Percentiles rank a stretch among this genome's conserved stretches.
These are phyloP conservation scores for Ceratopteris richardii DNA, from an alignment of 75 land plant genomes.

Conservation along the genomic window DNA sequence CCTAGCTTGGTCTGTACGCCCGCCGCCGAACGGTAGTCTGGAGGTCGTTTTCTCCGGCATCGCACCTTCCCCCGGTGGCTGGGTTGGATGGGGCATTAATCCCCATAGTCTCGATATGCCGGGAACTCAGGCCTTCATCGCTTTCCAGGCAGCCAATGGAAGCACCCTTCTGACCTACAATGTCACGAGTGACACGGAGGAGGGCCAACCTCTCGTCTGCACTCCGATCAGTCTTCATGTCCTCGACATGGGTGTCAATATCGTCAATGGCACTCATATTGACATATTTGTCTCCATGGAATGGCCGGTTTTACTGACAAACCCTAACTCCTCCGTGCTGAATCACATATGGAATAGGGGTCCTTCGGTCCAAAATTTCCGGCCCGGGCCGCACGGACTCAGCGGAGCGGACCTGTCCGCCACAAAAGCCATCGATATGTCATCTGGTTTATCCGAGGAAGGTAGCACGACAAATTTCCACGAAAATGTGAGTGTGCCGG, in stretches of 20 bases:
- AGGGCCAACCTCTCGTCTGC: constrained; percentile 27
- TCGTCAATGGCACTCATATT: constrained; percentile 32
- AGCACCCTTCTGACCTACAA: constrained; percentile 49
- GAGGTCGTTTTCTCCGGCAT: constrained; percentile 54
- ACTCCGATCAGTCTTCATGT: constrained; percentile 30
- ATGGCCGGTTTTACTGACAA: constrained; percentile 18
- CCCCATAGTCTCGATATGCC: constrained; percentile 49
- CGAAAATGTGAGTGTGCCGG: too few species aligned
- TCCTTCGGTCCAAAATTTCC: constrained; percentile 46
- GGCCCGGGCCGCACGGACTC: constrained; percentile 60
- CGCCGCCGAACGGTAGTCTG: constrained; percentile 1
- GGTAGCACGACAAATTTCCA: too few species aligned
- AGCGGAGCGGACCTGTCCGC: constrained; percentile 46
- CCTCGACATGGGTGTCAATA: constrained; percentile 37
- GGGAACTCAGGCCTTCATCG: constrained; percentile 67
- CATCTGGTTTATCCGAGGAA: constrained; percentile 18
- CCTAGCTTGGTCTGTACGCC: too few species aligned
- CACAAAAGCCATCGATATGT: constrained; percentile 40
- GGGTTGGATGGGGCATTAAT: constrained; percentile 95
- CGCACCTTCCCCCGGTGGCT: constrained; percentile 66
- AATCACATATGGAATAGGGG: constrained; percentile 82
- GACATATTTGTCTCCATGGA: constrained; percentile 23
- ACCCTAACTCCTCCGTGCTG: constrained; percentile 38
- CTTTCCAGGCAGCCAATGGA: constrained; percentile 52
- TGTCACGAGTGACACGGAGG: constrained; percentile 46